A percentile compares a stretch with the other conserved stretches of the same genome.
Evolutionary conservation across 2,329 filamentous ascomycete genomes (phyloP).

Genomic region (Trichoderma breve): DNA sequence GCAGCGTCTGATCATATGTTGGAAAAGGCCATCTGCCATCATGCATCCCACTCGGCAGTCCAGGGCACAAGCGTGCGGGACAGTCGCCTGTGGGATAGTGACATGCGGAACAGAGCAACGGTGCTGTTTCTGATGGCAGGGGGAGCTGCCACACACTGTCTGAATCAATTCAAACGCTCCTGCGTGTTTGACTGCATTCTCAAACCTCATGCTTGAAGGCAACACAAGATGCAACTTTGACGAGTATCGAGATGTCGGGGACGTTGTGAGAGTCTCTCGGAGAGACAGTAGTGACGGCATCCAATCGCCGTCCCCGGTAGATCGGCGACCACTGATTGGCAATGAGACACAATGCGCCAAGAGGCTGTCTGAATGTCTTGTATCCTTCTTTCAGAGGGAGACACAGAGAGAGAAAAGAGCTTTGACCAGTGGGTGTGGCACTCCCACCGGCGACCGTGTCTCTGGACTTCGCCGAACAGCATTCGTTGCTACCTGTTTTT

Average conservation of each 20-base stretch:
- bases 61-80: neutral
- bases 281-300: neutral
- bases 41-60: conserved; percentile 1
- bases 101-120: neutral
- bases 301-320: conserved; percentile 6
- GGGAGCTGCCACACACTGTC: neutral
- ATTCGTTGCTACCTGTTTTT: neutral
- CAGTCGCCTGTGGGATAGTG: neutral
- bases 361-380: neutral
- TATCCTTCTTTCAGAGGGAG: neutral
- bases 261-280: neutral
- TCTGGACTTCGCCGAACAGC: neutral
- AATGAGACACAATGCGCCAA: conserved; percentile 7
- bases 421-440: neutral
- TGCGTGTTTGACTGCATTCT: neutral
- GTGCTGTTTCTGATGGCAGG: neutral
- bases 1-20: neutral
- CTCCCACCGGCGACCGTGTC: neutral
- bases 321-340: conserved; percentile 6
- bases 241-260: neutral
- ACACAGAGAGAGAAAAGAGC: neutral
- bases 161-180: neutral
- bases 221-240: neutral
- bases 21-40: neutral
- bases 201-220: neutral